These are phyloP conservation scores for Coelastrella sp. DNA, from an alignment of 139 green algal species.

Conservation along the genomic window DNA sequence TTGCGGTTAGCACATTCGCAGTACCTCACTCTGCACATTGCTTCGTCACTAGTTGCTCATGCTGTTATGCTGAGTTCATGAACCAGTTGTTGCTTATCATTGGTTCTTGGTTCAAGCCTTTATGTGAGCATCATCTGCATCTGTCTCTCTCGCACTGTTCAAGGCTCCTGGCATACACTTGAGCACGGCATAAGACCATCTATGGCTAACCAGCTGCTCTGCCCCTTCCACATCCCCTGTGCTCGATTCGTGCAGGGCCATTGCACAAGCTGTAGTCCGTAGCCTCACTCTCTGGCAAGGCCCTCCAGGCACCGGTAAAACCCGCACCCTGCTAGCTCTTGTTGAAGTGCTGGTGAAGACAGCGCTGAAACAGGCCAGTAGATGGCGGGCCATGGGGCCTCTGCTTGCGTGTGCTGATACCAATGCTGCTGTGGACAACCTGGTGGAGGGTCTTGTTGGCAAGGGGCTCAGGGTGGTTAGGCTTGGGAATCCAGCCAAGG, in stretches of 20 bases:
- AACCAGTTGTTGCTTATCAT: too few relatives aligned
- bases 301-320: constrained; percentile 89
- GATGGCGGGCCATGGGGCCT: constrained; percentile 45
- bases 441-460: constrained; percentile 85
- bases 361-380: neutral
- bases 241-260: constrained; percentile 31
- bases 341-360: constrained; percentile 63
- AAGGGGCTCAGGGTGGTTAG: constrained; percentile 79
- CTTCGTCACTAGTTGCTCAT: too few relatives aligned
- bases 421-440: constrained; percentile 93
- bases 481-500: constrained; percentile 75
- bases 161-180: too few relatives aligned
- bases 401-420: constrained; percentile 84
- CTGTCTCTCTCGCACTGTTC: too few relatives aligned
- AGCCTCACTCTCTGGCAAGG: constrained; percentile 83
- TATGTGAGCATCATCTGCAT: too few relatives aligned
- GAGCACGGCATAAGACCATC: too few relatives aligned
- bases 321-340: constrained; percentile 81
- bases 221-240: too few relatives aligned
- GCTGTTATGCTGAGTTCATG: too few relatives aligned
- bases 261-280: constrained; percentile 73
- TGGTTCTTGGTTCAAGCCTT: too few relatives aligned
- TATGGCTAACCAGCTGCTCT: too few relatives aligned
- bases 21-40: too few relatives aligned
- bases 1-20: too few relatives aligned